A percentile compares a stretch with the other conserved stretches of the same genome.
Conservation (phyloP, 1,284 basidiomycete species). For the Dichomitus squalens region DNA sequence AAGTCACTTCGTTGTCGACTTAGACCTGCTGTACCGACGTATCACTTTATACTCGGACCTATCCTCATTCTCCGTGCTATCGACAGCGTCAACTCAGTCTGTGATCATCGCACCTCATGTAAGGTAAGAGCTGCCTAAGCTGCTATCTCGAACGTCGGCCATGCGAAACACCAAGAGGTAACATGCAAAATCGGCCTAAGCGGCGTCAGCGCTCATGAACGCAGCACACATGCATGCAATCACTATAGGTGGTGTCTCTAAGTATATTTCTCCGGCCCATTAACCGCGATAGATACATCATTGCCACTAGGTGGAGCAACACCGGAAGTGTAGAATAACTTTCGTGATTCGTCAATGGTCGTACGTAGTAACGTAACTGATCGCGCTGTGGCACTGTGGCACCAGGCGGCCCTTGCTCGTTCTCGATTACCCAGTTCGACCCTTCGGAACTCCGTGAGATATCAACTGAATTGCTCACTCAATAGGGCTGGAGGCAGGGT, state of each 20-base stretch:
- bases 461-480: background rate
- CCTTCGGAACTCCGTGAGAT: background rate
- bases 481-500: background rate
- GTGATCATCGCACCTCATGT: too few species aligned
- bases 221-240: background rate
- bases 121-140: too few species aligned
- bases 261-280: background rate
- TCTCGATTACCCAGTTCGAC: background rate
- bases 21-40: too few species aligned
- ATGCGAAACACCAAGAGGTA: too few species aligned
- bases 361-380: background rate
- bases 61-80: background rate
- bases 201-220: too few species aligned
- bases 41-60: background rate
- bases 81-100: too few species aligned
- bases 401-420: background rate
- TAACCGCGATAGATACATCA: background rate
- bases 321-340: background rate
- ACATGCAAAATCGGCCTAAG: too few species aligned
- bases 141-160: background rate
- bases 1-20: background rate
- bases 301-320: background rate
- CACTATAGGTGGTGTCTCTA: background rate
- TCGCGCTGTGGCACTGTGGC: slow-evolving; percentile 1
- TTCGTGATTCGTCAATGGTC: background rate